Percentiles rank a stretch among this genome's conserved stretches.
Conservation (phyloP, 2,329 filamentous ascomycete species). For the Fusarium globosum region DNA sequence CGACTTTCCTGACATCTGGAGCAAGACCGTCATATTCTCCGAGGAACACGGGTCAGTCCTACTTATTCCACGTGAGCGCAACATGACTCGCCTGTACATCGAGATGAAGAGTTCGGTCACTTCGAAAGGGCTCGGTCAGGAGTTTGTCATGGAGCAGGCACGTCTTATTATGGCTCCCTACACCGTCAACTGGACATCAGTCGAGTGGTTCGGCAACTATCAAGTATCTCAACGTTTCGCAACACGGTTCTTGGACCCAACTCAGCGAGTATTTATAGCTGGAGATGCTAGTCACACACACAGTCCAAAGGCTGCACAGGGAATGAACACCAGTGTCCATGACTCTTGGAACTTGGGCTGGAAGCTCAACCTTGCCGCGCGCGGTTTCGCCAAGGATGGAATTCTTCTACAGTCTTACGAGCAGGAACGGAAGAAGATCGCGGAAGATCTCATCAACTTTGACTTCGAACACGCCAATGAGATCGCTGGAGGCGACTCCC, state of each 20-base stretch:
- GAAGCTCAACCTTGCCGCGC: slow-evolving; percentile 63
- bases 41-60: slow-evolving; percentile 75
- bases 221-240: slow-evolving; percentile 77
- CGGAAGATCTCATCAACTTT: slow-evolving; percentile 68
- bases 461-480: slow-evolving; percentile 67
- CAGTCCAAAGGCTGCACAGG: slow-evolving; percentile 77
- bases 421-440: slow-evolving; percentile 70
- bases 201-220: slow-evolving; percentile 79
- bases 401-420: slow-evolving; percentile 70
- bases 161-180: slow-evolving; percentile 69
- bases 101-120: slow-evolving; percentile 61
- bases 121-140: slow-evolving; percentile 61
- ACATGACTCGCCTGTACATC: slow-evolving; percentile 74
- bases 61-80: slow-evolving; percentile 78
- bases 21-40: slow-evolving; percentile 75
- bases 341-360: slow-evolving; percentile 72
- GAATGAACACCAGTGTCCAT: slow-evolving; percentile 70
- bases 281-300: slow-evolving; percentile 79
- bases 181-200: slow-evolving; percentile 65
- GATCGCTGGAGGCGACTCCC: slow-evolving; percentile 70
- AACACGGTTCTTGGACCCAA: slow-evolving; percentile 71
- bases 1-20: slow-evolving; percentile 80
- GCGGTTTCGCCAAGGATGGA: slow-evolving; percentile 63
- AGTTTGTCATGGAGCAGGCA: slow-evolving; percentile 77
- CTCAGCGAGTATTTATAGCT: slow-evolving; percentile 69